phyloP scores from a whole-genome alignment of 805 yeast species.

The Candida peoriensis region DNA sequence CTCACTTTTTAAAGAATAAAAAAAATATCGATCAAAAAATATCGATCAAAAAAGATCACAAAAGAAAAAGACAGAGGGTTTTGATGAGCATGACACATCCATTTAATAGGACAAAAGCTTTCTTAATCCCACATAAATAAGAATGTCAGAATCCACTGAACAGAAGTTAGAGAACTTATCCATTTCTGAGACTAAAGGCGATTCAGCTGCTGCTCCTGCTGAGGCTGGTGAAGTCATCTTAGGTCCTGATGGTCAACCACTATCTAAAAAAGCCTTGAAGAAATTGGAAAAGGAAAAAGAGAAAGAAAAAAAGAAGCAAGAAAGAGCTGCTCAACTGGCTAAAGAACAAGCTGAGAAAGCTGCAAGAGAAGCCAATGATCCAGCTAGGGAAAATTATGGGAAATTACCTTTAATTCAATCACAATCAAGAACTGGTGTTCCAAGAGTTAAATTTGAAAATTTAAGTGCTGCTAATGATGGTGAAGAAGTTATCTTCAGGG shows the following conservation, averaged over 20 bases:
- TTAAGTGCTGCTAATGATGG: constrained; percentile 65
- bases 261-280: constrained; percentile 91
- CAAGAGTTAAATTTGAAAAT: constrained; percentile 53
- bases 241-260: constrained; percentile 76
- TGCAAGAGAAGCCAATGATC: constrained; percentile 73
- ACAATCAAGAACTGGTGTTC: constrained; percentile 54
- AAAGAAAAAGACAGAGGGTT: too few relatives aligned
- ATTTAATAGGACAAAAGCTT: too few relatives aligned
- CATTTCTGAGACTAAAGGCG: constrained; percentile 7
- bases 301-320: constrained; percentile 89
- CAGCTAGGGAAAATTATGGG: constrained; percentile 86
- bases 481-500: constrained; percentile 78
- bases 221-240: constrained; percentile 24
- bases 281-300: constrained; percentile 91
- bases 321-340: constrained; percentile 83
- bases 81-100: too few relatives aligned
- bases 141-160: neutral
- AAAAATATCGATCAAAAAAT: too few relatives aligned
- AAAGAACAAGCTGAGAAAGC: constrained; percentile 69
- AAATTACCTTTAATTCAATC: constrained; percentile 85
- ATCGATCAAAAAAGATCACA: too few relatives aligned
- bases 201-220: constrained; percentile 52
- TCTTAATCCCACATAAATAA: too few relatives aligned
- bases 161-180: constrained; percentile 7
- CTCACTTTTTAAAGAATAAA: too few relatives aligned